Evolutionary conservation across 2,329 filamentous ascomycete genomes (phyloP).

Genomic region (Xylariaceae sp.): DNA sequence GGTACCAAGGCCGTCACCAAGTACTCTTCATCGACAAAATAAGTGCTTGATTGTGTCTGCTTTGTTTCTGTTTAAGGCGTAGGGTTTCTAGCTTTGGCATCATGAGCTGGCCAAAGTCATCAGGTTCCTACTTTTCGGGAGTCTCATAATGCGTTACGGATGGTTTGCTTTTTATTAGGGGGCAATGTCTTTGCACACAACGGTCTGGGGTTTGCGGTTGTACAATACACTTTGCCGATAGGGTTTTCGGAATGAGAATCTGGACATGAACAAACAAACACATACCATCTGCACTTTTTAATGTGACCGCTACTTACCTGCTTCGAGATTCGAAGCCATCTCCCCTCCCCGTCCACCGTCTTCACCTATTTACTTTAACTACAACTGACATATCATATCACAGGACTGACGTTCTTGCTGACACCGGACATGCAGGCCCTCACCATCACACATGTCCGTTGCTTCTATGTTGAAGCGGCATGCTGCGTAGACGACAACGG

Average conservation of each 20-base stretch:
- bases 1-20: slow-evolving; percentile 99
- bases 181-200: slow-evolving; percentile 61
- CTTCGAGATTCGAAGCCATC: no score
- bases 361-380: no score
- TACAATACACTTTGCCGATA: slow-evolving; percentile 65
- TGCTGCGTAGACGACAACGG: no score
- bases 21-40: slow-evolving; percentile 99
- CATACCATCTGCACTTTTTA: neutral
- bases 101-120: slow-evolving; percentile 43
- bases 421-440: no score
- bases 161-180: slow-evolving; percentile 58
- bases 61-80: slow-evolving; percentile 51
- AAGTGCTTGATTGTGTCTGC: slow-evolving; percentile 46
- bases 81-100: slow-evolving; percentile 50
- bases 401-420: no score
- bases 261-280: slow-evolving; percentile 46
- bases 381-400: no score
- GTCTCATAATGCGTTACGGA: slow-evolving; percentile 70
- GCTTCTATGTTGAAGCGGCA: no score
- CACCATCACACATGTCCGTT: no score
- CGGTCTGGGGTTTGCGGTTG: slow-evolving; percentile 66
- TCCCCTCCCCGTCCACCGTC: no score
- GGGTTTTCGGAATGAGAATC: slow-evolving; percentile 59
- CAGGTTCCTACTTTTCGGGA: slow-evolving; percentile 41
- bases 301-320: no score